Evolutionary conservation across 257 asterid genomes (phyloP), one percentile per base, ranked within the genome.

Genomic region (Fraxinus cuspidata): DNA sequence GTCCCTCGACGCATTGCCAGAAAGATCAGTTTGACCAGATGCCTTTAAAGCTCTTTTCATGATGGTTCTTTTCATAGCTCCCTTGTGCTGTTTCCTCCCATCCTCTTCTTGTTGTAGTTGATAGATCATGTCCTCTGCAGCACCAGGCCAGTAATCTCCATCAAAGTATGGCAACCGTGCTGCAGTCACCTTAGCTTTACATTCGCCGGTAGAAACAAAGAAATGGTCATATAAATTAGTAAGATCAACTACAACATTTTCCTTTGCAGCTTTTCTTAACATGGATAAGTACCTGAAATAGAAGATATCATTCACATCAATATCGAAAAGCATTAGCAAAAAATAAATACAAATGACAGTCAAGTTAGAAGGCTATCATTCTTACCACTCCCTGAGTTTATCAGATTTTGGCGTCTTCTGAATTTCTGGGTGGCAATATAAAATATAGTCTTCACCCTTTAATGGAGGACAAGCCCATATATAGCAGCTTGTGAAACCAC

Each of bases 81-180:
- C 93, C 91, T 90, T 93, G 74, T 86, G 86, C 71, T 83, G 96
- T 72, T 92, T 93, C 78, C 90, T 90, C 74, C 97, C 99, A 81
- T 93, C 99, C 83, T 93, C 99, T 77, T 93, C 99, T 85, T 93
- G 97, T 83, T 93, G 99, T 73, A 95, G 88, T 83, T 90, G 96
- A 84, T 75, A 81, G 78, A 95, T 92, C 89, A 92, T 93, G 84
- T 95, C 99, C 87, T 95, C 99, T 3, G 99, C 99, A 79, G 98
- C 98, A 77, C 99, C 98, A 78, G 99, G 98, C 98, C 99, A 96
- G 82, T 96, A 94, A 81, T 96, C 99, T 72, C 99, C 99, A 82
- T 96, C 99, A 72, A 96, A 96, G 84, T 96, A 96, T 56, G 99
- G 99, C 82, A 96, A 85, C 71, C 99, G 92, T 77, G 98, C 79